These are phyloP conservation scores for Metarhizium humberi DNA, from an alignment of 2,329 filamentous ascomycete genomes.

Conservation along the genomic window DNA sequence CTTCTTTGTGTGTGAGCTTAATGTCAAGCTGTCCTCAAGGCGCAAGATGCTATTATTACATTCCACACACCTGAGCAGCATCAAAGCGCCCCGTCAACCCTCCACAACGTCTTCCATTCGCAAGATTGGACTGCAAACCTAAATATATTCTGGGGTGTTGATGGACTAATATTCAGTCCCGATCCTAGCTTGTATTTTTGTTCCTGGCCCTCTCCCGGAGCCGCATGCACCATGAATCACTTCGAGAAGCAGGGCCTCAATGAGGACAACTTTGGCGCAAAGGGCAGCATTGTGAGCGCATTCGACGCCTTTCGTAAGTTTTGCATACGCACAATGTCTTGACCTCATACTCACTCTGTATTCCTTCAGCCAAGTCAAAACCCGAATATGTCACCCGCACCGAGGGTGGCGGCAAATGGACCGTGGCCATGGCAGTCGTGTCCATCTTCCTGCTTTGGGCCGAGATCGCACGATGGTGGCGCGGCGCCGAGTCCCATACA, in stretches of 20 bases:
- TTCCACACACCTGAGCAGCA: neutral
- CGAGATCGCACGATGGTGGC: conserved; percentile 76
- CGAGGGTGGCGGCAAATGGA: conserved; percentile 87
- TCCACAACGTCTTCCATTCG: neutral
- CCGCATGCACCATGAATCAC: conserved; percentile 57
- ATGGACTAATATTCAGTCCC: neutral
- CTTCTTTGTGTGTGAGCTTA: neutral
- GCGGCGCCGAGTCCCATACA: conserved; percentile 73
- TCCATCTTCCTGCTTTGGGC: conserved; percentile 67
- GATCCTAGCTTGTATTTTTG: neutral
- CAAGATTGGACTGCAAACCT: neutral
- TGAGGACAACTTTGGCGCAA: conserved; percentile 73
- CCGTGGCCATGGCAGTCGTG: conserved; percentile 67
- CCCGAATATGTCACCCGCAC: conserved; percentile 82
- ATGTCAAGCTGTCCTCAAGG: conserved; percentile 5
- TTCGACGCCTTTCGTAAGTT: conserved; percentile 56
- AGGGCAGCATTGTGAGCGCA: conserved; percentile 63
- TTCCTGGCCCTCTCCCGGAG: neutral
- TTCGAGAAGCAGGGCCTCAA: conserved; percentile 58
- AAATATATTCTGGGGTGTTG: neutral
- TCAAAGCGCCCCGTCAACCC: neutral
- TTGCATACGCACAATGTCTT: no score
- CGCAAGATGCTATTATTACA: no score
- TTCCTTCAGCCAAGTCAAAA: conserved; percentile 78
- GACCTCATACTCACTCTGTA: neutral